Conservation (phyloP, 768 basidiomycete species). For the Termitomyces eurrhizus region DNA sequence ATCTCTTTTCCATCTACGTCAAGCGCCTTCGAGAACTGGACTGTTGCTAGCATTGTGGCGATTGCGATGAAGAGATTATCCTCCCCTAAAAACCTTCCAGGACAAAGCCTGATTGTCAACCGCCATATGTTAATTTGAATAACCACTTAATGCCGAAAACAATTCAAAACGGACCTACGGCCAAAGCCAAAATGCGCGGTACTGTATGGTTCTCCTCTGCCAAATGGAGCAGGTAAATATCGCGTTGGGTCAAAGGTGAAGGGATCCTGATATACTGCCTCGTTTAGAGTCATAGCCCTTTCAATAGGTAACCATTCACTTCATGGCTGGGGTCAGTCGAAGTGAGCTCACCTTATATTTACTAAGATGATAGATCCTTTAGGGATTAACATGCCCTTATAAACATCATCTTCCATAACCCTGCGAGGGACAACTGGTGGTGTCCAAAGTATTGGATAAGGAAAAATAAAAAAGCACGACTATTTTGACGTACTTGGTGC, state of each 20-base stretch:
- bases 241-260: slow-evolving; percentile 11
- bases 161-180: slow-evolving; percentile 2
- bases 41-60: not conserved
- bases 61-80: slow-evolving; percentile 26
- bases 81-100: slow-evolving; percentile 38
- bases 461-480: too few species aligned
- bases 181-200: slow-evolving; percentile 12
- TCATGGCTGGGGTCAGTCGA: too few species aligned
- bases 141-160: too few species aligned
- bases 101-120: slow-evolving; percentile 20
- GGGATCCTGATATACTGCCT: slow-evolving; percentile 10
- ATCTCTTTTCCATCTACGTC: slow-evolving; percentile 4
- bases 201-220: slow-evolving; percentile 11
- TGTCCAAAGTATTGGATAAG: not conserved
- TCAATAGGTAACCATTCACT: not conserved
- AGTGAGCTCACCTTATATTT: slow-evolving; percentile 4
- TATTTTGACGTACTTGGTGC: not conserved
- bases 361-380: slow-evolving; percentile 9
- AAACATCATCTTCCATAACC: slow-evolving; percentile 11
- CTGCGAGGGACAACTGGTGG: slow-evolving; percentile 1
- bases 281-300: slow-evolving; percentile 12
- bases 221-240: slow-evolving; percentile 9
- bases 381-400: slow-evolving; percentile 13
- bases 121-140: not conserved
- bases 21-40: not conserved